A percentile compares a stretch with the other conserved stretches of the same genome.
Conservation (phyloP, 148 eudicot species). For the Camellia granthamiana region DNA sequence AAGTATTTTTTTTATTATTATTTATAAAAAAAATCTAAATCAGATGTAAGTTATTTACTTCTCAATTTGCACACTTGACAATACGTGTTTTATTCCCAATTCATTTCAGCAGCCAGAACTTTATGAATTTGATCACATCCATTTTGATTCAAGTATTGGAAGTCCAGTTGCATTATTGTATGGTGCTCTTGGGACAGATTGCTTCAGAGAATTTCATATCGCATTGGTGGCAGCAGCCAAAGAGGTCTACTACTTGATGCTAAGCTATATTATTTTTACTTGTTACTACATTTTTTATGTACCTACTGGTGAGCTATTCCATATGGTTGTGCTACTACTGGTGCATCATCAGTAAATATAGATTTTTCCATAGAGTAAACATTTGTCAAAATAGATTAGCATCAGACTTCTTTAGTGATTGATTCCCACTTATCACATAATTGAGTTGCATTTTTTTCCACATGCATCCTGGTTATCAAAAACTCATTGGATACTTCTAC, state of each 20-base stretch:
- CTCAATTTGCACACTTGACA: not conserved
- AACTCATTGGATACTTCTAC: no score
- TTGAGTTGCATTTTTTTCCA: no score
- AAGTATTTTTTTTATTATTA: no score
- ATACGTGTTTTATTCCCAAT: constrained; percentile 27
- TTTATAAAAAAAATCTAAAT: no score
- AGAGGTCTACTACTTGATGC: constrained; percentile 39
- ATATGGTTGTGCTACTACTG: no score
- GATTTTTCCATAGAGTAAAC: no score
- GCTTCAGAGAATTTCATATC: constrained; percentile 71
- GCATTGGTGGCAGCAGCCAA: constrained; percentile 71
- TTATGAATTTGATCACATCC: constrained; percentile 83
- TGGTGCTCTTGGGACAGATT: constrained; percentile 85
- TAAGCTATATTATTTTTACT: not conserved
- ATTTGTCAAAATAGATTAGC: no score
- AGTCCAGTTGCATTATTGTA: constrained; percentile 77
- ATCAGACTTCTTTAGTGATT: no score
- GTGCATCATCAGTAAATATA: no score
- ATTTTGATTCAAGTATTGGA: constrained; percentile 55
- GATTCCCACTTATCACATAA: no score
- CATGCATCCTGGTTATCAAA: no score
- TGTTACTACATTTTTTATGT: not conserved
- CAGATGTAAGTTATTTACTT: not conserved
- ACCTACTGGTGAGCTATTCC: no score
- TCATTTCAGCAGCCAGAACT: constrained; percentile 76